Evolutionary conservation across 2,329 filamentous ascomycete genomes (phyloP).

Genomic region (Juglanconis oblonga): DNA sequence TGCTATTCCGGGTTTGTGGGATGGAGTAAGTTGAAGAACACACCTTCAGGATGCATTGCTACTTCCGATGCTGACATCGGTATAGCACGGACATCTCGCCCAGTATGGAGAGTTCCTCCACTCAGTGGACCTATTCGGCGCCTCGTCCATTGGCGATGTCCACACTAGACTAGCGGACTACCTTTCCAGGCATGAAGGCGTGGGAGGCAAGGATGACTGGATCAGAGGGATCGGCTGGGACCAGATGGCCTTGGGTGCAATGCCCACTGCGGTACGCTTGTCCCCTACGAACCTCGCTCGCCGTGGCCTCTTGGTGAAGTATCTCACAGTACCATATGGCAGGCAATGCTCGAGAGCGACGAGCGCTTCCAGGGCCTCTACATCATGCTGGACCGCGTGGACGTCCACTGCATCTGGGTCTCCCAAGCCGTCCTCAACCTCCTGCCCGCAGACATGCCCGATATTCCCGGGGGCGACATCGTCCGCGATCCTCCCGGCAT

Average conservation of each 20-base stretch:
- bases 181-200: constrained; percentile 43
- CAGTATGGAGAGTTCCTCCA: constrained; percentile 65
- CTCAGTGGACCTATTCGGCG: constrained; percentile 62
- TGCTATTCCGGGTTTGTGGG: constrained; percentile 67
- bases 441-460: constrained; percentile 49
- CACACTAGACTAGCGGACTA: constrained; percentile 51
- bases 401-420: constrained; percentile 69
- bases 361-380: constrained; percentile 52
- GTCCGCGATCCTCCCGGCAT: constrained; percentile 53
- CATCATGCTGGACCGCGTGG: constrained; percentile 68
- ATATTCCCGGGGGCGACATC: constrained; percentile 63
- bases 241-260: constrained; percentile 60
- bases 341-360: constrained; percentile 55
- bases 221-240: constrained; percentile 69
- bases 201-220: constrained; percentile 57
- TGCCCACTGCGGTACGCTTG: constrained; percentile 60
- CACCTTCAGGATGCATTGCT: not conserved
- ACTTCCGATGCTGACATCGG: not conserved
- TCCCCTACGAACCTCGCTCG: not conserved
- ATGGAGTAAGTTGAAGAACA: constrained; percentile 39
- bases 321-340: no score
- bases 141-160: constrained; percentile 53
- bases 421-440: constrained; percentile 61
- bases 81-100: constrained; percentile 59
- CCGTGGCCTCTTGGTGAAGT: no score